Conservation (phyloP, 306 rosid genomes). For the Casuarina equisetifolia region DNA sequence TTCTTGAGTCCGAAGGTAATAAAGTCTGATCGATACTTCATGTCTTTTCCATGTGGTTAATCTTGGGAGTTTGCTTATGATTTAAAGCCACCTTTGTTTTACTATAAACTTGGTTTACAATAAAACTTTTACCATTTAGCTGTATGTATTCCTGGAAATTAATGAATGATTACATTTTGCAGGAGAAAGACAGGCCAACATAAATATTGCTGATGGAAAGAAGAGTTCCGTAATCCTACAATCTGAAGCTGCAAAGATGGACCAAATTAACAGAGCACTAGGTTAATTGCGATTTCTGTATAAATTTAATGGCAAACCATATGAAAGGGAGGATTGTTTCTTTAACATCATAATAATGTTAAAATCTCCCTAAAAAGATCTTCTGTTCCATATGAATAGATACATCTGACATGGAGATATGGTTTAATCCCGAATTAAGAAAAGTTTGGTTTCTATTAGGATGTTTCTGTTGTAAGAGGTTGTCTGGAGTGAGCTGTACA, state of each 20-base stretch:
- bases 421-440: background rate
- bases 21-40: slow-evolving; percentile 14
- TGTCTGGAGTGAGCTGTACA: background rate
- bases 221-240: slow-evolving; percentile 81
- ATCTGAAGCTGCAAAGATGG: slow-evolving; percentile 88
- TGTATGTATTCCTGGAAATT: slow-evolving; percentile 23
- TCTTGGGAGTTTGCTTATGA: slow-evolving; percentile 15
- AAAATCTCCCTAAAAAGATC: background rate
- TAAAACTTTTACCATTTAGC: slow-evolving; percentile 9
- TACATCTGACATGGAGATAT: background rate
- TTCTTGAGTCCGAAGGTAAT: slow-evolving; percentile 94
- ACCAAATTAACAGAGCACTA: slow-evolving; percentile 79
- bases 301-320: slow-evolving; percentile 15
- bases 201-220: slow-evolving; percentile 91
- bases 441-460: background rate
- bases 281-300: slow-evolving; percentile 41
- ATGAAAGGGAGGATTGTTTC: background rate
- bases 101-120: slow-evolving; percentile 22
- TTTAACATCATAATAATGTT: background rate
- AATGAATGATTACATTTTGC: slow-evolving; percentile 36
- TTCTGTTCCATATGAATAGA: background rate
- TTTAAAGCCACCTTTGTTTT: slow-evolving; percentile 9
- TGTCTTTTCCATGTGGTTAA: background rate
- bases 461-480: background rate
- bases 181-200: slow-evolving; percentile 93